Evolutionary conservation across 805 yeast genomes (phyloP).

Genomic region (Candida arabinofermentans): DNA sequence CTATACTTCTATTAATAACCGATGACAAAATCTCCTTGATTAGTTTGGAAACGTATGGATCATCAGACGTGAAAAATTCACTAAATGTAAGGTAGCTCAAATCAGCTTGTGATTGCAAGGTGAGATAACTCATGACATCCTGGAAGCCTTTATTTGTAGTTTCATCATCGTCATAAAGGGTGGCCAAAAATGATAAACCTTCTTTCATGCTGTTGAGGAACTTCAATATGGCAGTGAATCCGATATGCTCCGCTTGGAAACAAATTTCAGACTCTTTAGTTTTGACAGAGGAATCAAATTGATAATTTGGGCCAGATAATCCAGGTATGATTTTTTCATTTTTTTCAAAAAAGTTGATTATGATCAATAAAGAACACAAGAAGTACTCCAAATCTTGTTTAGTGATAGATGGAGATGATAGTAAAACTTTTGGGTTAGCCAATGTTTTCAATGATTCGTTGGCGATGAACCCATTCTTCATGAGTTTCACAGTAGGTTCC

Average conservation of each 20-base stretch:
- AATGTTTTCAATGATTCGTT: constrained; percentile 41
- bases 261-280: constrained; percentile 56
- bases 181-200: constrained; percentile 82
- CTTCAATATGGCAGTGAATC: constrained; percentile 72
- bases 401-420: constrained; percentile 42
- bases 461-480: constrained; percentile 33
- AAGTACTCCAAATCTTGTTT: constrained; percentile 60
- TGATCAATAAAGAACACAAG: constrained; percentile 64
- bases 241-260: constrained; percentile 86
- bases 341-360: constrained; percentile 65
- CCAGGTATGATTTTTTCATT: constrained; percentile 62
- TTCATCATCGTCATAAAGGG: constrained; percentile 63
- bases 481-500: constrained; percentile 30
- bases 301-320: constrained; percentile 51
- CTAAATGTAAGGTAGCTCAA: constrained; percentile 65
- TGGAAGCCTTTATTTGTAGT: constrained; percentile 41
- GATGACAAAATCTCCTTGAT: constrained; percentile 86
- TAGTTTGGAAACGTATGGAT: constrained; percentile 50
- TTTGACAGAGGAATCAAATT: constrained; percentile 43
- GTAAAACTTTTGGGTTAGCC: constrained; percentile 32
- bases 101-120: constrained; percentile 63
- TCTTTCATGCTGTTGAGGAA: constrained; percentile 78
- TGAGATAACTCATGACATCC: constrained; percentile 66
- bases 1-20: constrained; percentile 81
- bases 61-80: constrained; percentile 72